Conservation (phyloP, 192 early-diverging fungal species). For the Coemansia asiatica region DNA sequence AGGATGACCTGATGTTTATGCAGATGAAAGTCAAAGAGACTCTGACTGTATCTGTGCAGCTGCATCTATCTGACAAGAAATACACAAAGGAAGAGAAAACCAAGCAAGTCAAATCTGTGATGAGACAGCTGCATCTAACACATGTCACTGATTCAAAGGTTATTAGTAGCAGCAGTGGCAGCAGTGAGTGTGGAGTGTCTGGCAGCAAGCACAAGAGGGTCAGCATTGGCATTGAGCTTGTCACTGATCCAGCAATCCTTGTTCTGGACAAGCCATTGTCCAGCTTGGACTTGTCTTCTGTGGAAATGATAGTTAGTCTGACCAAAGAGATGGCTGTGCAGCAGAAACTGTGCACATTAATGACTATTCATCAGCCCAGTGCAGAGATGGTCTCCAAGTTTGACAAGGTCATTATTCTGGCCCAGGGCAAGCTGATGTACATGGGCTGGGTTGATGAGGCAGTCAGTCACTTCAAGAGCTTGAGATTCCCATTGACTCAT, state of each 20-base stretch:
- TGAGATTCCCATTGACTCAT: slow-evolving; percentile 58
- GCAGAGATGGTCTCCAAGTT: slow-evolving; percentile 75
- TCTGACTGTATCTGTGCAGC: slow-evolving; percentile 66
- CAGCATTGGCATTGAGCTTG: slow-evolving; percentile 46
- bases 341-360: slow-evolving; percentile 67
- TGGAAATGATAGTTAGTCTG: slow-evolving; percentile 60
- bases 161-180: slow-evolving; percentile 33
- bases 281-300: slow-evolving; percentile 67
- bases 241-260: no score
- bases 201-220: slow-evolving; percentile 57
- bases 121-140: slow-evolving; percentile 64
- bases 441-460: slow-evolving; percentile 51
- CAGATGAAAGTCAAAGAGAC: slow-evolving; percentile 74
- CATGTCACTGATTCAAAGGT: slow-evolving; percentile 57
- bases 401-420: slow-evolving; percentile 72
- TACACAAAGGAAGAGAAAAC: slow-evolving; percentile 56
- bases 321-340: slow-evolving; percentile 58
- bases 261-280: slow-evolving; percentile 64
- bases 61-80: slow-evolving; percentile 60
- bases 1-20: no score
- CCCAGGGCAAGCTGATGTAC: slow-evolving; percentile 64
- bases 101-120: slow-evolving; percentile 60
- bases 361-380: no score
- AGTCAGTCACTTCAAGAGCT: slow-evolving; percentile 45
- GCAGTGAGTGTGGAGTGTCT: slow-evolving; percentile 44